Evolutionary conservation across 352 stramenopile genomes (phyloP).

Genomic region (Pythium graminicola): DNA sequence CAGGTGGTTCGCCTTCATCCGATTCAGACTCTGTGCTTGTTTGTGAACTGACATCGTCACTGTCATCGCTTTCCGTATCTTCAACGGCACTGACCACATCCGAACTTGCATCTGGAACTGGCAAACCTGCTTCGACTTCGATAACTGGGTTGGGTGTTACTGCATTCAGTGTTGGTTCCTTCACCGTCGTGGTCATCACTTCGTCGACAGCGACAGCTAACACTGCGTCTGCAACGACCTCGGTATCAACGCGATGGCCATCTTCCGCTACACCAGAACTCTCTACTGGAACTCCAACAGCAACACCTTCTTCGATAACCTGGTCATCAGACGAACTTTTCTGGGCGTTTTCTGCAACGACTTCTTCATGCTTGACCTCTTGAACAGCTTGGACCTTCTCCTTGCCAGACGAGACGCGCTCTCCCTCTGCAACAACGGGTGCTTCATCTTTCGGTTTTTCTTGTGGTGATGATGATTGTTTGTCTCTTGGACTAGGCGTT

Average conservation of each 20-base stretch:
- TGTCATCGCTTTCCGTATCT: conserved; percentile 6
- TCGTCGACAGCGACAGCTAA: not conserved
- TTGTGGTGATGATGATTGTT: not conserved
- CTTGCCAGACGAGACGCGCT: not conserved
- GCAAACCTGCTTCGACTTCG: conserved; percentile 12
- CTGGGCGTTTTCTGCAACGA: not conserved
- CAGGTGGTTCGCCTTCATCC: conserved; percentile 16
- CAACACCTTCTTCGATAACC: conserved; percentile 9
- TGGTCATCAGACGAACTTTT: not conserved
- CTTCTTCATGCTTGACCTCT: not conserved
- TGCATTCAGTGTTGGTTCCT: not conserved
- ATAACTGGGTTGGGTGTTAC: not conserved
- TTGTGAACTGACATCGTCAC: conserved; percentile 10
- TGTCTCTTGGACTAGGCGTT: conserved; percentile 2
- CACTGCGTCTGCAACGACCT: conserved; percentile 1
- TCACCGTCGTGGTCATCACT: not conserved
- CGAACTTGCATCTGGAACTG: not conserved
- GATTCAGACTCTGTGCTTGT: conserved; percentile 16
- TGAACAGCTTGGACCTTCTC: not conserved
- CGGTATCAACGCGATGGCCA: not conserved
- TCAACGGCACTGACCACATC: not conserved
- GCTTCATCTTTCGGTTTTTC: not conserved
- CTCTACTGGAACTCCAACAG: conserved; percentile 18
- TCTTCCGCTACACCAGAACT: not conserved
- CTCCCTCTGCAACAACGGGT: not conserved